Conservation (phyloP, 2,329 filamentous ascomycete species). For the Sordariomycetes sp. region DNA sequence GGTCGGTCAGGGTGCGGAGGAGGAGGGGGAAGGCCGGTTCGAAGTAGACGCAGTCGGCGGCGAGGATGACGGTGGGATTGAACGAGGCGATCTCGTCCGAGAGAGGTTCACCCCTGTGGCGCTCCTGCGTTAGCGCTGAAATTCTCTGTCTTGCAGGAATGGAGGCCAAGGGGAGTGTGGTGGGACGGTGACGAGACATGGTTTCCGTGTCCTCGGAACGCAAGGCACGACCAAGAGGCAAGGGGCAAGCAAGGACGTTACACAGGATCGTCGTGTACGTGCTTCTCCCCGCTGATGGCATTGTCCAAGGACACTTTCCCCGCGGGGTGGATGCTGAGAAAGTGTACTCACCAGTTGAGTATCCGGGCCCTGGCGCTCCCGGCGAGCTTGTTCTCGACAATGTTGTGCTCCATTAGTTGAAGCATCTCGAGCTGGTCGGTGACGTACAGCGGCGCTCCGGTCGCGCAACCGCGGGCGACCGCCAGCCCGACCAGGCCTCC, state of each 20-base stretch:
- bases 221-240: too few species aligned
- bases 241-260: background rate
- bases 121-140: slow-evolving; percentile 2
- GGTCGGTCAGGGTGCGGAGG: slow-evolving; percentile 62
- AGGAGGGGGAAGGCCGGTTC: slow-evolving; percentile 90
- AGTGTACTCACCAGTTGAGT: slow-evolving; percentile 64
- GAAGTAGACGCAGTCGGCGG: slow-evolving; percentile 94
- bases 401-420: slow-evolving; percentile 76
- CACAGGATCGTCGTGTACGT: background rate
- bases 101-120: slow-evolving; percentile 44
- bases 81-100: slow-evolving; percentile 38
- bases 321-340: background rate
- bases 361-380: slow-evolving; percentile 54
- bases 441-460: slow-evolving; percentile 49
- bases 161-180: background rate
- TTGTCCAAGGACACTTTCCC: background rate
- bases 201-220: too few species aligned
- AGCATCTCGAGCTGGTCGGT: slow-evolving; percentile 87
- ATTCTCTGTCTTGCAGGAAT: background rate
- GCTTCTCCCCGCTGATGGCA: background rate
- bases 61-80: slow-evolving; percentile 74
- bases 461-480: slow-evolving; percentile 41
- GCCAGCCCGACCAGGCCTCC: slow-evolving; percentile 73
- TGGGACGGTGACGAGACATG: background rate
- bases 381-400: slow-evolving; percentile 64